These are phyloP conservation scores for Tylopilus subfusipes DNA, from an alignment of 768 basidiomycete species.

Conservation along the genomic window DNA sequence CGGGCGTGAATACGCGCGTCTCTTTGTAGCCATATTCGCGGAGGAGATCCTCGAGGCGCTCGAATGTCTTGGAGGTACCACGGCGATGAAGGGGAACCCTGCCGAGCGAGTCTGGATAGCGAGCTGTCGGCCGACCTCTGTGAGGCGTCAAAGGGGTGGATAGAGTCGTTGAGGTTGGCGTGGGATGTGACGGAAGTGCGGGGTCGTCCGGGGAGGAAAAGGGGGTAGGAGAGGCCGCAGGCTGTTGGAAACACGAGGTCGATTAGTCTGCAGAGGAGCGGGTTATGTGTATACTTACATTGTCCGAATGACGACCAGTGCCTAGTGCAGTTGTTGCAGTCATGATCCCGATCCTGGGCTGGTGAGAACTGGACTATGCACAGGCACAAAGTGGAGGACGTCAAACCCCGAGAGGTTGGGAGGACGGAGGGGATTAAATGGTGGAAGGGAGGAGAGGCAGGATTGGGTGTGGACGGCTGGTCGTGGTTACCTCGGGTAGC, in stretches of 20 bases:
- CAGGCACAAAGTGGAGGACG: slow-evolving; percentile 6
- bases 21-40: slow-evolving; percentile 90
- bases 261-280: slow-evolving; percentile 8
- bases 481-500: background rate
- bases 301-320: slow-evolving; percentile 12
- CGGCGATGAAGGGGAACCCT: slow-evolving; percentile 74
- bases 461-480: background rate
- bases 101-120: slow-evolving; percentile 58
- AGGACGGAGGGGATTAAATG: background rate
- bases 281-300: slow-evolving; percentile 13
- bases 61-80: slow-evolving; percentile 78
- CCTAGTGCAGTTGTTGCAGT: slow-evolving; percentile 8
- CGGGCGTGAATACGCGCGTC: slow-evolving; percentile 85
- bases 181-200: slow-evolving; percentile 6
- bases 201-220: slow-evolving; percentile 8
- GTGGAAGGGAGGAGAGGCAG: background rate
- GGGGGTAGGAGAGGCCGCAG: background rate
- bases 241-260: slow-evolving; percentile 12
- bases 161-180: slow-evolving; percentile 6
- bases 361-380: background rate
- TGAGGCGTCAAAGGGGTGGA: slow-evolving; percentile 42
- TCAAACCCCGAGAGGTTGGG: slow-evolving; percentile 1
- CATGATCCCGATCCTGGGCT: slow-evolving; percentile 17
- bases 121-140: slow-evolving; percentile 38
- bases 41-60: slow-evolving; percentile 80